Base-by-base conservation (phyloP, 2,329 filamentous ascomycete genomes). In the Cercospora janseana region DNA sequence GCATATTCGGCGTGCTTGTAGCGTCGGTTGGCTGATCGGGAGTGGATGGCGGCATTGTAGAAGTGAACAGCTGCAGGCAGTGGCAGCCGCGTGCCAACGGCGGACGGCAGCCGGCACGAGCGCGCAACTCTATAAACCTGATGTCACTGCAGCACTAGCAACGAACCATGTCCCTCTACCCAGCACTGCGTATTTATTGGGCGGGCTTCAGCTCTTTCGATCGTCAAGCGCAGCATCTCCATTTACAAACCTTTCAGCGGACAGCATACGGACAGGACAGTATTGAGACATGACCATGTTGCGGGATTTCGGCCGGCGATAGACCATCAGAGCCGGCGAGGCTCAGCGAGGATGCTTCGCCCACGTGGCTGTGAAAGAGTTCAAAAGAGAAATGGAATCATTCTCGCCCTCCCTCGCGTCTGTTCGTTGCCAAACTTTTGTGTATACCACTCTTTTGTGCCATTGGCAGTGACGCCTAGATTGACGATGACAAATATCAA, bases 361-460 rank as follows among this genome's bases (percentile, higher is more conserved):
- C 12, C 2, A 4, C 18, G 8, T 37, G 34, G 10, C 8, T n/a
- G 10, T 9, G 5, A 13, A 6, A 9, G 20, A 6, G 10, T 13
- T 59, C 38, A 67, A 35, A 53, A 69, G 8, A 89, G 47, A 51
- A 78, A 77, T 2, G 89, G 89, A 56, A 95, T 78, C 82, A 95
- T 92, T 57, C 75, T 84, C 83, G 85, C 89, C 66, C 79, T 83
- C 12, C 71, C 70, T 50, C 74, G 73, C 23, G 92, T 78, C 46
- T 75, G 77, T 10, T 83, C 78, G 40, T 68, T 67, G 7, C 88
- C 88, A 67, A 95, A 95, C 63, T 84, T 90, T 16, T 77, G 70
- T 56, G 71, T 72, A 72, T 94, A 94, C 90, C 90, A 97, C 60
- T 76, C 72, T 66, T 82, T 86, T 7, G 88, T 95, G 16, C 81